Evolutionary conservation across 805 yeast genomes (phyloP).

Genomic region (Torulaspora franciscae): DNA sequence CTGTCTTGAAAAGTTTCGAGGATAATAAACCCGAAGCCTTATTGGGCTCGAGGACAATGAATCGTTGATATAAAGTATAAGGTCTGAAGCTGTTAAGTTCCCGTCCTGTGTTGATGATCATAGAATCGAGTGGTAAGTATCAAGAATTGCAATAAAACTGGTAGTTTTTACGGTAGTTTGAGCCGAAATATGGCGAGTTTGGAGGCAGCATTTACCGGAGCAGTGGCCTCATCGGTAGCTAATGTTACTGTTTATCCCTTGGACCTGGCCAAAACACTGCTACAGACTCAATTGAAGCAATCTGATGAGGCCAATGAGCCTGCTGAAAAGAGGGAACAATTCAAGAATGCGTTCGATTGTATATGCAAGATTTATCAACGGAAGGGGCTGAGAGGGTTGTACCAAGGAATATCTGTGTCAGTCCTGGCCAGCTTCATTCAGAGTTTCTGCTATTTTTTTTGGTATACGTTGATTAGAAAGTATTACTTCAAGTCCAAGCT

Average conservation of each 20-base stretch:
- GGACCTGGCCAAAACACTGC: conserved; percentile 69
- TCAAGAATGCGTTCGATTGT: conserved; percentile 59
- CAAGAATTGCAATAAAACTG: not conserved
- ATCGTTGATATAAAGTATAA: not conserved
- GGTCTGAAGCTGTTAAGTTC: not conserved
- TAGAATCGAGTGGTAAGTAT: not conserved
- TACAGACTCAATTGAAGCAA: conserved; percentile 57
- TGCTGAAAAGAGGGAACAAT: conserved; percentile 27
- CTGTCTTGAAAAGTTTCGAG: not conserved
- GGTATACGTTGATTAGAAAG: conserved; percentile 72
- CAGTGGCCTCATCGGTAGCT: conserved; percentile 75
- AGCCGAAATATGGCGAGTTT: conserved; percentile 41
- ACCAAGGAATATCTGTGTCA: conserved; percentile 65
- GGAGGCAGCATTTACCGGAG: conserved; percentile 78
- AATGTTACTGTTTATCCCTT: conserved; percentile 76
- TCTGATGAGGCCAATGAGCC: conserved; percentile 4
- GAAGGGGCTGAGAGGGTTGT: conserved; percentile 64
- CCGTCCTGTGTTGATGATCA: too few relatives aligned
- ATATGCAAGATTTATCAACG: conserved; percentile 49
- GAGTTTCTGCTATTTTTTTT: conserved; percentile 78
- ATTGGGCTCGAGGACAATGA: not conserved
- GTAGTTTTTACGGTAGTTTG: not conserved
- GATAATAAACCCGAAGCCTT: not conserved
- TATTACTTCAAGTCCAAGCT: conserved; percentile 43
- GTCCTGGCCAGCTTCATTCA: conserved; percentile 69